phyloP scores from a whole-genome alignment of 352 stramenopile species.

The Pythium guiyangense region DNA sequence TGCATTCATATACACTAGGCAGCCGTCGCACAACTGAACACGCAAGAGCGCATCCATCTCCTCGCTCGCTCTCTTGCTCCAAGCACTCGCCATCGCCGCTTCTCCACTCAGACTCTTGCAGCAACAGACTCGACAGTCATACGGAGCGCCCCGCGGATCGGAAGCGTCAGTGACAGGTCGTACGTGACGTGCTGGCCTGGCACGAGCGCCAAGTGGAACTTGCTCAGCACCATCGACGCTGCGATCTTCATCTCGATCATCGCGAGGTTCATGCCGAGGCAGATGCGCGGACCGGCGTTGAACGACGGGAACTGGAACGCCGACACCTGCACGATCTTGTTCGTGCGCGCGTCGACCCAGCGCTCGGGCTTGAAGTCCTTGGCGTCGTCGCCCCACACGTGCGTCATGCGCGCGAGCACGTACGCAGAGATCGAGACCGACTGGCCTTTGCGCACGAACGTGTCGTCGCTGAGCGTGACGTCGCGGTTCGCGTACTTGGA shows the following conservation, averaged over 20 bases:
- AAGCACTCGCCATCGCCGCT: too few species aligned
- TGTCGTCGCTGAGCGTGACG: too few species aligned
- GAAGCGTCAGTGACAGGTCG: constrained; percentile 25
- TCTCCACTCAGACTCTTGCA: too few species aligned
- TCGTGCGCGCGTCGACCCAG: constrained; percentile 21
- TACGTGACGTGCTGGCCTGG: constrained; percentile 26
- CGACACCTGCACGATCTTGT: constrained; percentile 20
- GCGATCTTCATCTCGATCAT: constrained; percentile 34
- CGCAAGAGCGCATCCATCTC: too few species aligned
- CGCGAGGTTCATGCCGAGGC: constrained; percentile 31
- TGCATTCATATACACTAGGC: too few species aligned
- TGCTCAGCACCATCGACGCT: constrained; percentile 20
- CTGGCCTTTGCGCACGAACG: too few species aligned
- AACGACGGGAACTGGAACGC: constrained; percentile 46
- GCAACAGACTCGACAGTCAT: constrained; percentile 7
- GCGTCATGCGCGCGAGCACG: background rate
- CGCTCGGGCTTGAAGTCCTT: constrained; percentile 47
- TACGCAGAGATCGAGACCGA: too few species aligned
- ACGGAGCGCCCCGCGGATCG: constrained; percentile 24
- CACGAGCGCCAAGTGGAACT: constrained; percentile 24
- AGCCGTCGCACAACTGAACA: too few species aligned
- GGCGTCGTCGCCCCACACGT: constrained; percentile 45
- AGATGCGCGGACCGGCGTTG: constrained; percentile 33
- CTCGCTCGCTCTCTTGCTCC: too few species aligned
- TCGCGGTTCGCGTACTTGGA: too few species aligned